Percentiles rank a stretch among this genome's conserved stretches.
phyloP scores from a whole-genome alignment of 2,329 filamentous ascomycete species.

The Neocucurbitaria cava region DNA sequence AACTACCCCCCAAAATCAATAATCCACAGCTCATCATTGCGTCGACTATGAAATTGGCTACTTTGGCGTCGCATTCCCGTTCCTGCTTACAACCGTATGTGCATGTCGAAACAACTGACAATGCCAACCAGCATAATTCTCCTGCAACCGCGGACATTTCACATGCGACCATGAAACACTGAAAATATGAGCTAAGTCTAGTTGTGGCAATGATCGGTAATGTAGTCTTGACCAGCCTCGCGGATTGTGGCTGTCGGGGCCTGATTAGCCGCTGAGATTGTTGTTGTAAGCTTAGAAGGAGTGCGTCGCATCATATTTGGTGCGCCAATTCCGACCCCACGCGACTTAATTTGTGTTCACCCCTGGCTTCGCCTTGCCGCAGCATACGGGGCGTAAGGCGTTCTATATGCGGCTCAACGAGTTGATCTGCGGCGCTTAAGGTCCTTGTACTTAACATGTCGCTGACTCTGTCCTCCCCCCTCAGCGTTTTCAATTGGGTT shows the following conservation, averaged over 20 bases:
- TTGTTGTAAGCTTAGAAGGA: background rate
- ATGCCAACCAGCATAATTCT: too few relatives aligned
- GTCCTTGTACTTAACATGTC: background rate
- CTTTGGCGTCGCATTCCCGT: slow-evolving; percentile 40
- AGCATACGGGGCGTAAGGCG: background rate
- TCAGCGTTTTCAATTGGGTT: background rate
- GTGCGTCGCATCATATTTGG: background rate
- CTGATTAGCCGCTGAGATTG: background rate
- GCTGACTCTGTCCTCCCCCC: background rate
- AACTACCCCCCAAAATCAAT: slow-evolving; percentile 52
- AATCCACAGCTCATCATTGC: slow-evolving; percentile 47
- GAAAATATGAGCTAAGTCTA: too few relatives aligned
- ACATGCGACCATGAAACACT: too few relatives aligned
- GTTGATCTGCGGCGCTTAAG: background rate
- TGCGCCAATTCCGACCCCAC: background rate
- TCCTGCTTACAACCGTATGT: too few relatives aligned
- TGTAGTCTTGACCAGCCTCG: background rate
- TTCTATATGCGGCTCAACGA: background rate
- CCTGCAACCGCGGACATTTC: too few relatives aligned
- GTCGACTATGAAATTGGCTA: slow-evolving; percentile 51
- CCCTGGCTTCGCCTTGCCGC: background rate
- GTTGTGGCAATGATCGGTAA: background rate
- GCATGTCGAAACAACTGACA: too few relatives aligned
- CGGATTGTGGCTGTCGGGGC: background rate
- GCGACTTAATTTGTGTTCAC: background rate